Evolutionary conservation across 164 flowering plant genomes (phyloP), one percentile per base, ranked within the genome.

Genomic region (Liriodendron chinense): DNA sequence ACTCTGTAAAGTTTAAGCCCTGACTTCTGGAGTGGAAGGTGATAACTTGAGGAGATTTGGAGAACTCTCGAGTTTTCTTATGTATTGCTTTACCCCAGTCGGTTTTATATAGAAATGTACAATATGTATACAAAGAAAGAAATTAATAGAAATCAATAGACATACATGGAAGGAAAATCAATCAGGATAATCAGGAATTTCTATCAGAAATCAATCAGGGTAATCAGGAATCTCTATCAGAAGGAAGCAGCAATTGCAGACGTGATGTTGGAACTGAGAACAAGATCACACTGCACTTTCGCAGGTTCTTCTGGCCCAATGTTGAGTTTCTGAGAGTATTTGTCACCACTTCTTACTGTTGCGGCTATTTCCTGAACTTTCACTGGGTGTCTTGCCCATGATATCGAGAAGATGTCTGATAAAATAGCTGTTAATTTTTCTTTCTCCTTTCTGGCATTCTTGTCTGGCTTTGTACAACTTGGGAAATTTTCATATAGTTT

Each of bases 241-340:
- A 95, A 95, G 81, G 92, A 90, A 78, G 80, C 68, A 43, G 93
- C 99, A 71, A 95, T 95, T 24, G 78, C 87, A 49, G 91, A 90
- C 56, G 87, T 93, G 99, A 96, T 69, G 87, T 95, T 73, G 97
- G 99, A 63, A 84, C 84, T 69, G 99, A 95, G 83, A 95, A 95
- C 79, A 93, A 93, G 83, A 91, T 95, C 73, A 79, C 89, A 1
- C 75, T 95, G 86, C 94, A 92, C 78, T 93, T 93, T 75, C 89
- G 90, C 34, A 85, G 85, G 75, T 96, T 93, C 50, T 95, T 95
- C 79, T 93, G 97, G 97, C 99, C 99, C 9, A 93, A 93, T 83
- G 99, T 93, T 14, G 99, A 95, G 85, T 92, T 95, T 75, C 69
- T 93, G 78, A 98, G 98, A 70, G 94, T 92, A 18, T 97, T 93